A percentile compares a stretch with the other conserved stretches of the same genome.
Evolutionary conservation across 2,329 filamentous ascomycete species (phyloP).

Genomic region (Fusarium bulbicola): DNA sequence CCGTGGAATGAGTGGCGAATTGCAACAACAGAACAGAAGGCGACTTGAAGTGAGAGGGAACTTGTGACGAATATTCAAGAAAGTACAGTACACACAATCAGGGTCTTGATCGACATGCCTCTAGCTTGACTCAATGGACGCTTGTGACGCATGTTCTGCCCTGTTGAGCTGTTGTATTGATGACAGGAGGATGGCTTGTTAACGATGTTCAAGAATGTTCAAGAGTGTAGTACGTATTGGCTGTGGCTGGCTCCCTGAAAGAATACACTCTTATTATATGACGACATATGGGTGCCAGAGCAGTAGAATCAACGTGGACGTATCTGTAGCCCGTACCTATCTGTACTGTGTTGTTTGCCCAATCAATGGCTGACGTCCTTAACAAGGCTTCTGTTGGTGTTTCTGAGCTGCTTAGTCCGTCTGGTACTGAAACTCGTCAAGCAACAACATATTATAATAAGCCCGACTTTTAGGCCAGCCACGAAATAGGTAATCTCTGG

Average conservation of each 20-base stretch:
- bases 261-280: background rate
- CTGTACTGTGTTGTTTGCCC: background rate
- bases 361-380: background rate
- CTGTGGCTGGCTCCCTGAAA: background rate
- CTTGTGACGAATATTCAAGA: background rate
- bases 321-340: background rate
- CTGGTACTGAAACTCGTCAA: background rate
- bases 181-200: background rate
- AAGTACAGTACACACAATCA: background rate
- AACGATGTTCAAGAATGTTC: background rate
- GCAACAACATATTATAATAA: background rate
- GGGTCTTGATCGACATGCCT: constrained; percentile 25
- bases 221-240: background rate
- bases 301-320: background rate
- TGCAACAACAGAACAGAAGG: background rate
- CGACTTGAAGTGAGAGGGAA: background rate
- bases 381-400: background rate
- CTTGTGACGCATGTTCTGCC: constrained; percentile 33
- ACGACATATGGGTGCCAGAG: background rate
- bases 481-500: background rate
- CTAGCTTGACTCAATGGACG: background rate
- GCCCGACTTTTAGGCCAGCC: background rate
- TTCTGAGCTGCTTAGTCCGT: background rate
- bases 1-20: constrained; percentile 17
- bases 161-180: background rate